These are phyloP conservation scores for Eucalyptus erythrocorys DNA, from an alignment of 345 rosid species.

Conservation along the genomic window DNA sequence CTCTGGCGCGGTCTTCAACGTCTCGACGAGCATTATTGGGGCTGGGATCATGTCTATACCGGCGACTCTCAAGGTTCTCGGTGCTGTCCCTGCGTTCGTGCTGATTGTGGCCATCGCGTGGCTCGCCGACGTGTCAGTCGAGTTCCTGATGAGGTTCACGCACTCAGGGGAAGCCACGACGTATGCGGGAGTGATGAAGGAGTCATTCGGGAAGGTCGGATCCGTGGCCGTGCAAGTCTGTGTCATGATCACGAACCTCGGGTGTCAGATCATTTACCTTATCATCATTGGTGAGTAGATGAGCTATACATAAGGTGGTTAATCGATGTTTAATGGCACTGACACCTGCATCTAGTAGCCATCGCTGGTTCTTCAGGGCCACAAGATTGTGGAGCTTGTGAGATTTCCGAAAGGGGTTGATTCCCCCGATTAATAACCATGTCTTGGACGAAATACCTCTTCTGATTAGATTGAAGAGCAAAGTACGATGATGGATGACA, in stretches of 20 bases:
- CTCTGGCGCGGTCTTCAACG: constrained; percentile 78
- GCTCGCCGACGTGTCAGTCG: constrained; percentile 66
- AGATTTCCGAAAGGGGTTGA: neutral
- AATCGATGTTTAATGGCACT: neutral
- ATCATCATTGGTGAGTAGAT: constrained; percentile 60
- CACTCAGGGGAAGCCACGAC: constrained; percentile 45
- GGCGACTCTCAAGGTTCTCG: constrained; percentile 71
- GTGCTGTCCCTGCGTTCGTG: constrained; percentile 62
- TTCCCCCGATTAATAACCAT: neutral
- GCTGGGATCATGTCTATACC: constrained; percentile 96
- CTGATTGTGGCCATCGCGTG: constrained; percentile 47
- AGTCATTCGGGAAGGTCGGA: constrained; percentile 63
- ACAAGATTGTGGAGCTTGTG: neutral
- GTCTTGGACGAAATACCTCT: neutral
- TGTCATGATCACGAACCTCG: constrained; percentile 64
- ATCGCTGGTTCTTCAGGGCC: neutral
- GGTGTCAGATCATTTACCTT: constrained; percentile 57
- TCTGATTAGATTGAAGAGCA: neutral
- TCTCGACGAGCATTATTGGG: constrained; percentile 74
- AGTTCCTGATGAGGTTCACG: constrained; percentile 54
- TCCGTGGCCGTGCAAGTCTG: constrained; percentile 42
- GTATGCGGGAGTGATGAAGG: constrained; percentile 79
- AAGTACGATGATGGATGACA: neutral
- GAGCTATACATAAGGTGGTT: neutral
- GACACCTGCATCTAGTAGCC: neutral